Conservation (phyloP, 148 eudicot species). For the Camellia japonica region DNA sequence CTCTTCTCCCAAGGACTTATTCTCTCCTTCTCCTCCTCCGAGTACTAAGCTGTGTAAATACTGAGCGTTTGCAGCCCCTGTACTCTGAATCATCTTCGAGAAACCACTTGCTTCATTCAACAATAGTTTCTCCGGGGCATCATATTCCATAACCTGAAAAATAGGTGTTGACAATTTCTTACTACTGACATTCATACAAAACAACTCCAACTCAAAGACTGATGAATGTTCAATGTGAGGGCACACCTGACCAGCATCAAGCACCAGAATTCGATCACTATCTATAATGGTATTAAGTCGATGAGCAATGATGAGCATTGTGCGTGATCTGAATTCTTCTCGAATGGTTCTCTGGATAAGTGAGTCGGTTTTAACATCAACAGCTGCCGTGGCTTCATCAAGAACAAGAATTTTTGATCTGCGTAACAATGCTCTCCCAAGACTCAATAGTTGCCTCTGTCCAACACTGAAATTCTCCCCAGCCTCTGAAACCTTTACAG, state of each 20-base stretch:
- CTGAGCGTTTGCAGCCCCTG: slow-evolving; percentile 87
- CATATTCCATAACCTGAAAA: slow-evolving; percentile 71
- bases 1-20: slow-evolving; percentile 35
- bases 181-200: not conserved
- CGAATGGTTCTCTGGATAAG: slow-evolving; percentile 89
- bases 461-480: slow-evolving; percentile 98
- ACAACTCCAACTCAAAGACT: not conserved
- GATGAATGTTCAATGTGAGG: not conserved
- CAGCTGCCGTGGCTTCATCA: slow-evolving; percentile 98
- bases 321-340: slow-evolving; percentile 86
- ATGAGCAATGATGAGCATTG: slow-evolving; percentile 95
- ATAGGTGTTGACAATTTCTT: not conserved
- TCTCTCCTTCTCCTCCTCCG: slow-evolving; percentile 37
- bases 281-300: slow-evolving; percentile 85
- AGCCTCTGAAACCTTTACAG: slow-evolving; percentile 74
- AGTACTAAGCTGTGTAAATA: slow-evolving; percentile 71
- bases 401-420: slow-evolving; percentile 85
- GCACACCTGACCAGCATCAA: slow-evolving; percentile 73
- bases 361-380: slow-evolving; percentile 90
- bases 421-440: slow-evolving; percentile 73
- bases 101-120: slow-evolving; percentile 65
- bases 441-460: slow-evolving; percentile 87
- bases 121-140: slow-evolving; percentile 67
- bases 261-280: slow-evolving; percentile 69
- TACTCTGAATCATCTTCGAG: slow-evolving; percentile 95